Evolutionary conservation across 495 filamentous ascomycete species (phyloP).

Genomic region (Trichodelitschia bisporula): DNA sequence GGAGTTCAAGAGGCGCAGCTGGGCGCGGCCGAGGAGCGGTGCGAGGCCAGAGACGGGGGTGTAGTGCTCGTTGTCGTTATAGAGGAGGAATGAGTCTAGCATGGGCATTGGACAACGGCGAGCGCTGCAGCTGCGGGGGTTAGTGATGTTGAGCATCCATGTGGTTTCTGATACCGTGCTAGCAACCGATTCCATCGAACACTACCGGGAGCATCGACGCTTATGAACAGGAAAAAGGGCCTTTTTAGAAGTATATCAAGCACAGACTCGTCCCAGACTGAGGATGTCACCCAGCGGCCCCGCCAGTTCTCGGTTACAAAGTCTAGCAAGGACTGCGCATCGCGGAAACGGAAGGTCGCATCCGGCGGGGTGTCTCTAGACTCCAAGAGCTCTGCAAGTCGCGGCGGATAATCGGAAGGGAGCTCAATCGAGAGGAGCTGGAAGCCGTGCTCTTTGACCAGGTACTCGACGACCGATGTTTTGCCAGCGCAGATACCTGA

Average conservation of each 20-base stretch:
- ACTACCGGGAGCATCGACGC: conserved; percentile 69
- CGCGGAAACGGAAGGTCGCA: conserved; percentile 22
- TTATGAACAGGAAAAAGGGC: conserved; percentile 82
- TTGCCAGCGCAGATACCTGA: conserved; percentile 79
- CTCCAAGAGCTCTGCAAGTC: too few relatives aligned
- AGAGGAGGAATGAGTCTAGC: conserved; percentile 36
- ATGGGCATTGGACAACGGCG: too few relatives aligned
- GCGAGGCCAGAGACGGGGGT: conserved; percentile 36
- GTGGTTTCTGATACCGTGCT: conserved; percentile 21
- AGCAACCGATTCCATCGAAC: conserved; percentile 57
- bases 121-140: not conserved
- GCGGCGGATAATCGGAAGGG: conserved; percentile 6
- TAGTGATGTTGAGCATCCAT: not conserved
- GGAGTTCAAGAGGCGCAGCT: conserved; percentile 66
- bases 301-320: conserved; percentile 72
- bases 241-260: conserved; percentile 50
- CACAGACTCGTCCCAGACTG: conserved; percentile 40
- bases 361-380: not conserved
- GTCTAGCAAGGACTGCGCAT: conserved; percentile 39
- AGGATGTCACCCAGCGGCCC: conserved; percentile 58
- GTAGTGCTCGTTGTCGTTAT: conserved; percentile 60
- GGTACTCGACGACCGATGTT: conserved; percentile 57
- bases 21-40: conserved; percentile 50
- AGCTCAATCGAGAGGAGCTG: conserved; percentile 24
- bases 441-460: conserved; percentile 57